Percentiles rank a stretch among this genome's conserved stretches.
phyloP scores from a whole-genome alignment of 2,329 filamentous ascomycete genomes.

The Fusarium miscanthi region DNA sequence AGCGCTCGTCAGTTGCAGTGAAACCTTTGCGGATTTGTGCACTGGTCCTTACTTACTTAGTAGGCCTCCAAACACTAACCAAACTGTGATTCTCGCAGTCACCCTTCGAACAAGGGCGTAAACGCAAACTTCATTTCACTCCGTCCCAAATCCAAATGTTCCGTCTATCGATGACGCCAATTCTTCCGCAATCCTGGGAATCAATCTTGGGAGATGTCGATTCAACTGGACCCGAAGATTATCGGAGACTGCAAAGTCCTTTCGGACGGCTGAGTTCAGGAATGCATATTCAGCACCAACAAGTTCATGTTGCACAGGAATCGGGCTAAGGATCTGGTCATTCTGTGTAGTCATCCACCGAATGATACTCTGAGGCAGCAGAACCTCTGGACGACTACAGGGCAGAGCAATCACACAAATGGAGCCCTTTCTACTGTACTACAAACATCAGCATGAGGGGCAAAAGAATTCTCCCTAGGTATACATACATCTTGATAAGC shows the following conservation, averaged over 20 bases:
- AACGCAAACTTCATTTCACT: no score
- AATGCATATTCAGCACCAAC: neutral
- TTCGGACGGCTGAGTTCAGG: rapidly evolving
- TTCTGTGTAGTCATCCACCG: neutral
- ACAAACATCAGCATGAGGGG: neutral
- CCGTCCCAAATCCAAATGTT: no score
- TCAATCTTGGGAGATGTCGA: no score
- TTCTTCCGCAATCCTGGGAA: no score
- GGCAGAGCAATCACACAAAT: neutral
- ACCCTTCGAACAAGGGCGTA: no score
- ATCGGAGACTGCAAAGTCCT: neutral
- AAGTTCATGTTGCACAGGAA: neutral
- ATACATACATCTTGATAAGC: neutral
- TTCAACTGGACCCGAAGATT: no score
- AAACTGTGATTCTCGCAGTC: no score
- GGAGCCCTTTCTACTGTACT: neutral
- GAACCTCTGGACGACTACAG: neutral
- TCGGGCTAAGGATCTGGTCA: neutral
- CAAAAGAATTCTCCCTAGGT: rapidly evolving
- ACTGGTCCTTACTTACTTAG: no score
- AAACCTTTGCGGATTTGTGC: no score
- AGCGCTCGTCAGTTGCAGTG: no score
- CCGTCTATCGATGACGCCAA: no score
- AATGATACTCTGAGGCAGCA: neutral
- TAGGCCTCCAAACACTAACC: no score